Evolutionary conservation across 768 basidiomycete species (phyloP).

Genomic region (Galerina marginata): DNA sequence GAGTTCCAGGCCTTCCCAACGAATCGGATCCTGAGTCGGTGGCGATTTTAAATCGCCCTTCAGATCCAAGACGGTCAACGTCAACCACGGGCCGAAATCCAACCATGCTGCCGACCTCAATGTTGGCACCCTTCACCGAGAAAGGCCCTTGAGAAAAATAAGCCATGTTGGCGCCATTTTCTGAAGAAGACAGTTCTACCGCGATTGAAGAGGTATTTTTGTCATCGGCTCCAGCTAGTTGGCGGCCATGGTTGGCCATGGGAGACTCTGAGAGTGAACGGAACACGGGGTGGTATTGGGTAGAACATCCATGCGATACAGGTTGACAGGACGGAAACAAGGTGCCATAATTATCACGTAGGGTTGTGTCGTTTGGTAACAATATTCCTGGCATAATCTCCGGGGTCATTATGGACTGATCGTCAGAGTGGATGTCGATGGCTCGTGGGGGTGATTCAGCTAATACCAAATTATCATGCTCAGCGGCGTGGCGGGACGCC

Average conservation of each 20-base stretch:
- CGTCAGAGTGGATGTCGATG: no score
- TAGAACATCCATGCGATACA: no score
- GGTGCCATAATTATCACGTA: no score
- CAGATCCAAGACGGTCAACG: neutral
- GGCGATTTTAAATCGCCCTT: conserved; percentile 1
- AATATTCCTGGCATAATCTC: no score
- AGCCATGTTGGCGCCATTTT: conserved; percentile 6
- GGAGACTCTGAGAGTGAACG: no score
- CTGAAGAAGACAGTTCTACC: neutral
- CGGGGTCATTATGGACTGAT: no score
- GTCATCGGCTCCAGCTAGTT: neutral
- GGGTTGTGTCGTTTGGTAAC: no score
- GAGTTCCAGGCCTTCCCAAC: neutral
- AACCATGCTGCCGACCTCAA: neutral
- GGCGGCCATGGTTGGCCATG: neutral
- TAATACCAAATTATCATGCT: no score
- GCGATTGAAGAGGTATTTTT: conserved; percentile 1
- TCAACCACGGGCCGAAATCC: neutral
- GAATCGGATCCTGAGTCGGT: neutral
- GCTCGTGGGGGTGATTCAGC: no score
- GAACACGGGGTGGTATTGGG: no score
- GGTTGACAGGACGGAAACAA: no score
- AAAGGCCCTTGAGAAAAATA: conserved; percentile 7
- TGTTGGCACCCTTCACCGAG: neutral
- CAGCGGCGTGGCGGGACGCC: no score